A percentile compares a stretch with the other conserved stretches of the same genome.
Evolutionary conservation across 73 alveolate species (phyloP).

Genomic region (Halteria grandinella): DNA sequence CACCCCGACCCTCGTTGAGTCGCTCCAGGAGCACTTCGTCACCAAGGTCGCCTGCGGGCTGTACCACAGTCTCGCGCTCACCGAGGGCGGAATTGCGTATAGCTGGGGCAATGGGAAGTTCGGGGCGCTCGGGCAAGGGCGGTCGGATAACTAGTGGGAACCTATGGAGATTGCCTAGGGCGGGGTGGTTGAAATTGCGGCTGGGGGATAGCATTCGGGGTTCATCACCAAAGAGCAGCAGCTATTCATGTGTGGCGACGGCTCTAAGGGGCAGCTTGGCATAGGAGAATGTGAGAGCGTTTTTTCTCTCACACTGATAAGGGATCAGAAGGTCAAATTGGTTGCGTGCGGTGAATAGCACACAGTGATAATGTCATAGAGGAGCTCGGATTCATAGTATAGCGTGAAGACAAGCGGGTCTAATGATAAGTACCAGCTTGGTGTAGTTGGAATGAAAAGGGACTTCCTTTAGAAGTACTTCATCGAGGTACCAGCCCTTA

Average conservation of each 20-base stretch:
- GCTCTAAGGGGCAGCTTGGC: constrained; percentile 46
- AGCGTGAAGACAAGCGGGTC: constrained; percentile 28
- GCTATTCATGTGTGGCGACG: constrained; percentile 27
- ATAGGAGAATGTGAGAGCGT: constrained; percentile 3
- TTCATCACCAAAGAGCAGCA: constrained; percentile 19
- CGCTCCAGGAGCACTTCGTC: constrained; percentile 48
- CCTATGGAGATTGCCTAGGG: constrained; percentile 23
- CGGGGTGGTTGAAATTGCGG: constrained; percentile 20
- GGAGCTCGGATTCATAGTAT: too few relatives aligned
- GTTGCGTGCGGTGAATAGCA: constrained; percentile 43
- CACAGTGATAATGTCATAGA: too few relatives aligned
- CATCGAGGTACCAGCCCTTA: constrained; percentile 10
- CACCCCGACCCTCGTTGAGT: constrained; percentile 64
- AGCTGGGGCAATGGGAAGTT: constrained; percentile 80
- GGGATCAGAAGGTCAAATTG: constrained; percentile 16
- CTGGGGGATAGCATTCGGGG: constrained; percentile 63
- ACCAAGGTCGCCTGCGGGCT: constrained; percentile 83
- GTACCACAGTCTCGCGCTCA: constrained; percentile 77
- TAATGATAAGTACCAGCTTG: constrained; percentile 33
- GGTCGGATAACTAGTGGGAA: constrained; percentile 24
- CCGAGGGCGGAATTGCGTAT: constrained; percentile 77
- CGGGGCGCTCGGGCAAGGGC: constrained; percentile 70
- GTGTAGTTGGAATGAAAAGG: not conserved
- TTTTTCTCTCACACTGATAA: not conserved
- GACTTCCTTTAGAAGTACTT: constrained; percentile 1